Percentiles rank a stretch among this genome's conserved stretches.
Conservation (phyloP, 1,284 basidiomycete species). For the Puccinia hordei region DNA sequence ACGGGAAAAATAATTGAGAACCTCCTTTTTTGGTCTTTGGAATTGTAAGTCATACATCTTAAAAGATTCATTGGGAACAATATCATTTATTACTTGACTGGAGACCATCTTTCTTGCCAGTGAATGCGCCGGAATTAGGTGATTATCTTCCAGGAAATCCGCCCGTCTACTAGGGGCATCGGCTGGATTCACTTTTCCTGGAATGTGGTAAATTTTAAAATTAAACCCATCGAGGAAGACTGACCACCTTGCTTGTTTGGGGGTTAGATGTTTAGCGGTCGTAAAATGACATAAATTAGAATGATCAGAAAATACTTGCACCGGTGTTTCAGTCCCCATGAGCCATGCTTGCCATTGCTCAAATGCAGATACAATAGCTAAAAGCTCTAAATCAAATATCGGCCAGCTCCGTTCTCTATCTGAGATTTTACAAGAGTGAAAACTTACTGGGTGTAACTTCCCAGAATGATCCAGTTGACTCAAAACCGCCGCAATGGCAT, state of each 20-base stretch:
- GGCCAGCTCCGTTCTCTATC: too few species aligned
- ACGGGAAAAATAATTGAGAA: too few species aligned
- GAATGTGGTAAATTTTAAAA: constrained; percentile 12
- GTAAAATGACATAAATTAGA: too few species aligned
- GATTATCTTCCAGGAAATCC: background rate
- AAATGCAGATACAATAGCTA: too few species aligned
- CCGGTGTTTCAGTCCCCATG: too few species aligned
- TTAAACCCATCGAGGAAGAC: constrained; percentile 12
- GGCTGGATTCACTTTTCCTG: constrained; percentile 17
- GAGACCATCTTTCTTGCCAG: too few species aligned
- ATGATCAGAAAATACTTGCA: too few species aligned
- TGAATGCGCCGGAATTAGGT: background rate
- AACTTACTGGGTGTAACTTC: background rate
- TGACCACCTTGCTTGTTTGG: constrained; percentile 26
- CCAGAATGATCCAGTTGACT: background rate
- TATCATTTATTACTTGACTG: too few species aligned
- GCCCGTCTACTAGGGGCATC: background rate
- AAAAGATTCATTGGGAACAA: too few species aligned
- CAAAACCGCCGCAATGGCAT: constrained; percentile 4
- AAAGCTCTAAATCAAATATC: constrained; percentile 16
- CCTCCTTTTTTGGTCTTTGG: too few species aligned
- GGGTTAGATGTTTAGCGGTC: background rate
- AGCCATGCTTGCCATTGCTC: too few species aligned
- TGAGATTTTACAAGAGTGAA: background rate
- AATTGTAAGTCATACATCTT: too few species aligned